These are phyloP conservation scores for Ascosphaera acerosa DNA, from an alignment of 2,329 filamentous ascomycete genomes.

Conservation along the genomic window DNA sequence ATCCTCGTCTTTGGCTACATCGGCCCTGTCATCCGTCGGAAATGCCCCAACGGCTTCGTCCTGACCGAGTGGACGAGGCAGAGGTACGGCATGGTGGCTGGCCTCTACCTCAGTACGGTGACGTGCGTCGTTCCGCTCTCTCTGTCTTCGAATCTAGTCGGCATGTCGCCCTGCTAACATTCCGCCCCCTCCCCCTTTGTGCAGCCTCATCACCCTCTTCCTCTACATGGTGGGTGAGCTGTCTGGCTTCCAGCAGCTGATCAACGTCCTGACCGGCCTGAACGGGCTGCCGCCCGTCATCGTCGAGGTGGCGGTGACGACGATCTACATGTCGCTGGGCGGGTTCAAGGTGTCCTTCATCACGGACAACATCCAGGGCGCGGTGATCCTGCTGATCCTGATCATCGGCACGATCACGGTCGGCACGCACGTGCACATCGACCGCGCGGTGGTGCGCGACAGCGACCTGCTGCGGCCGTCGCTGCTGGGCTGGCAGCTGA, in stretches of 20 bases:
- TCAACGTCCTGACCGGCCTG: conserved; percentile 47
- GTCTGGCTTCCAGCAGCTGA: conserved; percentile 55
- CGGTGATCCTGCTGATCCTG: conserved; percentile 50
- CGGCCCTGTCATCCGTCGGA: conserved; percentile 51
- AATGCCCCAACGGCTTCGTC: conserved; percentile 64
- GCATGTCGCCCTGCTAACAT: no score
- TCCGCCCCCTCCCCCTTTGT: conserved; percentile 3
- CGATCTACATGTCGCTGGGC: conserved; percentile 59
- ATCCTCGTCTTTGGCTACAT: conserved; percentile 49
- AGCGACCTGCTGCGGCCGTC: conserved; percentile 44
- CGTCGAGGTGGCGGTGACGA: conserved; percentile 52
- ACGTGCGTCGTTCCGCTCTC: no score
- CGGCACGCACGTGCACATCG: conserved; percentile 46
- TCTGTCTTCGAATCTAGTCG: no score
- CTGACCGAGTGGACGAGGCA: conserved; percentile 65
- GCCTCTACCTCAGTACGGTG: conserved; percentile 50
- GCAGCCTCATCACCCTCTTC: conserved; percentile 47
- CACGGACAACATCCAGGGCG: conserved; percentile 59
- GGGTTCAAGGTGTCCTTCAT: conserved; percentile 67
- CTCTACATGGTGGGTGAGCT: conserved; percentile 72
- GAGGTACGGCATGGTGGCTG: conserved; percentile 43
- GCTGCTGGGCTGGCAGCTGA: conserved; percentile 57
- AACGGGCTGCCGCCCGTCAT: conserved; percentile 51
- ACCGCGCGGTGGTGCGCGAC: conserved; percentile 38
- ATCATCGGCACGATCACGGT: conserved; percentile 55